Evolutionary conservation across 2,329 filamentous ascomycete species (phyloP).

Genomic region (Corinectria fuckeliana): DNA sequence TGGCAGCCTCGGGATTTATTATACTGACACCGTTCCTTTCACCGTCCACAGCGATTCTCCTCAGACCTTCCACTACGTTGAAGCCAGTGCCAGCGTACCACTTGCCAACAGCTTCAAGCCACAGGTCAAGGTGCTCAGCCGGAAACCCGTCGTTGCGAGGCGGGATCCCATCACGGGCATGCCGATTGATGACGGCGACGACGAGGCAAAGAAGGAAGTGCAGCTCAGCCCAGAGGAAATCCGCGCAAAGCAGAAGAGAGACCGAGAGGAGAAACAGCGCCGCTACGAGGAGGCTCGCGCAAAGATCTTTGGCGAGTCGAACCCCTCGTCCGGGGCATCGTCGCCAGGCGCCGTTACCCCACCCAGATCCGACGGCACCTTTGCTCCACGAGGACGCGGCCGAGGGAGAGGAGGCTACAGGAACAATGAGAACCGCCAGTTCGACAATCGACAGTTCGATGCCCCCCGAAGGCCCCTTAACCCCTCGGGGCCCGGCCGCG

Average conservation of each 20-base stretch:
- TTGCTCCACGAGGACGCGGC: constrained; percentile 52
- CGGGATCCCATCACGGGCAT: constrained; percentile 60
- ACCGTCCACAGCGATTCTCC: constrained; percentile 68
- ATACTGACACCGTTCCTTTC: constrained; percentile 1
- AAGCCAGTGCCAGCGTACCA: constrained; percentile 68
- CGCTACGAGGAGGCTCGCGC: constrained; percentile 89
- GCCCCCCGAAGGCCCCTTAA: constrained; percentile 32
- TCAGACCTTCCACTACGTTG: constrained; percentile 77
- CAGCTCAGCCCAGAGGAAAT: constrained; percentile 78
- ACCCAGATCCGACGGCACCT: constrained; percentile 50
- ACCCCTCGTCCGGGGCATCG: constrained; percentile 62
- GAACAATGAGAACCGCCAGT: constrained; percentile 41
- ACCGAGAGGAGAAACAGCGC: constrained; percentile 87
- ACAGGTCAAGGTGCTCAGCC: constrained; percentile 82
- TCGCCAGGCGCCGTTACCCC: constrained; percentile 68
- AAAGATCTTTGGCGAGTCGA: constrained; percentile 78
- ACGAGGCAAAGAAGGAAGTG: constrained; percentile 67
- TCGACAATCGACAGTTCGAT: constrained; percentile 41
- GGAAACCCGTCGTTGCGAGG: constrained; percentile 73
- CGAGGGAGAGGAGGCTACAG: constrained; percentile 50
- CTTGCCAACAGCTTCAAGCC: constrained; percentile 75
- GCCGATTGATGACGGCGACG: constrained; percentile 58
- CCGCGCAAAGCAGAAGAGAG: constrained; percentile 76
- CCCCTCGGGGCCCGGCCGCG: constrained; percentile 51
- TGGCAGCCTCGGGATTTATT: constrained; percentile 1